Conservation (phyloP, 768 basidiomycete genomes). For the Termitomyces sp. region DNA sequence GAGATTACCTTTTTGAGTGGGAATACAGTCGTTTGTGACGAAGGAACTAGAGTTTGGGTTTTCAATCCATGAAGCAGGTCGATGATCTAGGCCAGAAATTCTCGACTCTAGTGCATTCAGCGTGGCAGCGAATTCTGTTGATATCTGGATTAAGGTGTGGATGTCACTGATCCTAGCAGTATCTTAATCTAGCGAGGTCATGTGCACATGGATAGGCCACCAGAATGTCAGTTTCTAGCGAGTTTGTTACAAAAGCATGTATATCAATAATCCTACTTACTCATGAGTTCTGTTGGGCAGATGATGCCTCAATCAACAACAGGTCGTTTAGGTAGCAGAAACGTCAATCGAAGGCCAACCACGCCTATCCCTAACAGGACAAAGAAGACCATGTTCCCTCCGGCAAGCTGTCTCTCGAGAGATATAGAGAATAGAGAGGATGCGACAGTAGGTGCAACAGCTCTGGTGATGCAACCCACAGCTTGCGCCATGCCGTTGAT, state of each 20-base stretch:
- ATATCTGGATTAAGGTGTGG: too few relatives aligned
- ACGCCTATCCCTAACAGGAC: slow-evolving; percentile 25
- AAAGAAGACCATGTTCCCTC: slow-evolving; percentile 43
- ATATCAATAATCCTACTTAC: neutral
- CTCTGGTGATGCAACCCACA: slow-evolving; percentile 41
- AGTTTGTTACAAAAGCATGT: too few relatives aligned
- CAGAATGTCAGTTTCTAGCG: neutral
- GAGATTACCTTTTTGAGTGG: too few relatives aligned
- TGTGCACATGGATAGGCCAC: neutral
- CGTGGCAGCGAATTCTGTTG: too few relatives aligned
- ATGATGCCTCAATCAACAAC: neutral
- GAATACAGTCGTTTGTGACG: too few relatives aligned
- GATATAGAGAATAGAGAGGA: slow-evolving; percentile 58
- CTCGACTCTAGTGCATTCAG: too few relatives aligned
- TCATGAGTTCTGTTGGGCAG: neutral
- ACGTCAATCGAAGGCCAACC: slow-evolving; percentile 24
- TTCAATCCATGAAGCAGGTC: too few relatives aligned
- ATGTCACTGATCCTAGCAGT: too few relatives aligned
- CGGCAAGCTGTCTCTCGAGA: slow-evolving; percentile 36
- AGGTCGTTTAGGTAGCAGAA: slow-evolving; percentile 18
- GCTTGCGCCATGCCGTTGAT: slow-evolving; percentile 57
- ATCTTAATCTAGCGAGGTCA: too few relatives aligned
- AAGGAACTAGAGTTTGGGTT: too few relatives aligned
- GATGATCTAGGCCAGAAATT: too few relatives aligned
- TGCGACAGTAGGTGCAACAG: slow-evolving; percentile 50